A percentile compares a stretch with the other conserved stretches of the same genome.
Conservation (phyloP, 2,329 filamentous ascomycete species). For the Clathrospora elynae region DNA sequence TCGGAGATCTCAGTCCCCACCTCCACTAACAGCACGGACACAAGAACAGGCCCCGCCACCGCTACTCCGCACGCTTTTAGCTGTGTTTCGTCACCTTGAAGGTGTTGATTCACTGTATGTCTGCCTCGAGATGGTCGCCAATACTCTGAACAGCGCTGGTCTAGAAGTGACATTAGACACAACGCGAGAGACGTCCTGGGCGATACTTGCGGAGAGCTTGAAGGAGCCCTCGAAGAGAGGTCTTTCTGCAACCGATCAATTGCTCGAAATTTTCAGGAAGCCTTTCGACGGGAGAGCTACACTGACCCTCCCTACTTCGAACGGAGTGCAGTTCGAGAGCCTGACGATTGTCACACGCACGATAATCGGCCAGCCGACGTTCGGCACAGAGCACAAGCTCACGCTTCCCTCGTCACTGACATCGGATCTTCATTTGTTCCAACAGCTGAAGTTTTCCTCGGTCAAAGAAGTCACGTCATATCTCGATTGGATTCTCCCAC, state of each 20-base stretch:
- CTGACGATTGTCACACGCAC: slow-evolving; percentile 40
- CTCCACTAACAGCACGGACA: slow-evolving; percentile 59
- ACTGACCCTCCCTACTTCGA: slow-evolving; percentile 32
- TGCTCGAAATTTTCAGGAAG: slow-evolving; percentile 37
- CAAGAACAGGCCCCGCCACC: slow-evolving; percentile 58
- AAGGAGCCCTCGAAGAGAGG: slow-evolving; percentile 32
- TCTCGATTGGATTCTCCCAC: slow-evolving; percentile 41
- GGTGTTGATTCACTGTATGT: slow-evolving; percentile 45
- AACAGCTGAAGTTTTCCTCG: slow-evolving; percentile 37
- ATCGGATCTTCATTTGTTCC: slow-evolving; percentile 35
- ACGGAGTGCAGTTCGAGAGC: slow-evolving; percentile 25
- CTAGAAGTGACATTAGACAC: slow-evolving; percentile 35
- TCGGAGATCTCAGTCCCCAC: slow-evolving; percentile 68
- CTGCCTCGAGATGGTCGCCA: slow-evolving; percentile 35
- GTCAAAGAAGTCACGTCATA: slow-evolving; percentile 39
- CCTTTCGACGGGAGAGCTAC: slow-evolving; percentile 39
- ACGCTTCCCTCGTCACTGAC: slow-evolving; percentile 38
- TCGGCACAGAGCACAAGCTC: slow-evolving; percentile 44
- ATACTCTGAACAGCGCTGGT: slow-evolving; percentile 37
- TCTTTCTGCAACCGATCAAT: slow-evolving; percentile 40
- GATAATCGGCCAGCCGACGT: slow-evolving; percentile 40
- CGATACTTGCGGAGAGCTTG: slow-evolving; percentile 35
- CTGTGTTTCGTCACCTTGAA: slow-evolving; percentile 57
- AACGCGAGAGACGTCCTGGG: slow-evolving; percentile 36
- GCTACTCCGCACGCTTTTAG: slow-evolving; percentile 64